Conservation (phyloP, 169 alveolate genomes). For the Plasmodium gallinaceum region DNA sequence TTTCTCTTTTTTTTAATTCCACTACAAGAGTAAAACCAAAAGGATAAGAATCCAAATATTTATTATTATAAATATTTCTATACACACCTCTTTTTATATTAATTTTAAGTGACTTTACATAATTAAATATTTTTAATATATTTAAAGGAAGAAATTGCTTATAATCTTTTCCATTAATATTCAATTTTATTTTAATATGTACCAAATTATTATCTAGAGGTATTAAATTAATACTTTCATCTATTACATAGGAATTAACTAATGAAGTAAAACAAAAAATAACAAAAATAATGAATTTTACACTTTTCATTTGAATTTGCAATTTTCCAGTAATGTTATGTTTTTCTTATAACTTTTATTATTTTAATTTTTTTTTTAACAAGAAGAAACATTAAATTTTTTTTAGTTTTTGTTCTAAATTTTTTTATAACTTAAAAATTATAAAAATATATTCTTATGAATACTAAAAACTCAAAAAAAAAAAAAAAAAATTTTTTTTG, state of each 20-base stretch:
- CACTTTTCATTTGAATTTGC: slow-evolving; percentile 55
- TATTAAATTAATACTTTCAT: slow-evolving; percentile 59
- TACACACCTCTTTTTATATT: slow-evolving; percentile 75
- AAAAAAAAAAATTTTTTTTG: not conserved
- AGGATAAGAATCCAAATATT: slow-evolving; percentile 72
- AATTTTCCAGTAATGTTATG: not conserved
- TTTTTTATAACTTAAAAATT: not conserved
- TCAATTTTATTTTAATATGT: slow-evolving; percentile 61
- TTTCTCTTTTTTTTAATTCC: slow-evolving; percentile 37
- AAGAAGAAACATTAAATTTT: not conserved
- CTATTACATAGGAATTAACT: slow-evolving; percentile 54
- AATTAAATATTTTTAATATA: slow-evolving; percentile 43
- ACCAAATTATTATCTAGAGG: slow-evolving; percentile 59
- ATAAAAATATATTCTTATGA: too few relatives aligned
- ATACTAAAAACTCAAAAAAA: too few relatives aligned
- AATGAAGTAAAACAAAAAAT: slow-evolving; percentile 37
- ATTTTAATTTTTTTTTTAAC: not conserved
- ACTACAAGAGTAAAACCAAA: slow-evolving; percentile 70
- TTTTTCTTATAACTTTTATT: not conserved
- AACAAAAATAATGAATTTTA: slow-evolving; percentile 26
- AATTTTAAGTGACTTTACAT: slow-evolving; percentile 73
- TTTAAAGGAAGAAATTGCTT: slow-evolving; percentile 67
- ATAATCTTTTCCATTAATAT: slow-evolving; percentile 70
- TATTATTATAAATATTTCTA: slow-evolving; percentile 63
- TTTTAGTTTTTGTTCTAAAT: not conserved